A percentile compares a stretch with the other conserved stretches of the same genome.
phyloP scores from a whole-genome alignment of 495 filamentous ascomycete species.

The Cryomyces minteri region DNA sequence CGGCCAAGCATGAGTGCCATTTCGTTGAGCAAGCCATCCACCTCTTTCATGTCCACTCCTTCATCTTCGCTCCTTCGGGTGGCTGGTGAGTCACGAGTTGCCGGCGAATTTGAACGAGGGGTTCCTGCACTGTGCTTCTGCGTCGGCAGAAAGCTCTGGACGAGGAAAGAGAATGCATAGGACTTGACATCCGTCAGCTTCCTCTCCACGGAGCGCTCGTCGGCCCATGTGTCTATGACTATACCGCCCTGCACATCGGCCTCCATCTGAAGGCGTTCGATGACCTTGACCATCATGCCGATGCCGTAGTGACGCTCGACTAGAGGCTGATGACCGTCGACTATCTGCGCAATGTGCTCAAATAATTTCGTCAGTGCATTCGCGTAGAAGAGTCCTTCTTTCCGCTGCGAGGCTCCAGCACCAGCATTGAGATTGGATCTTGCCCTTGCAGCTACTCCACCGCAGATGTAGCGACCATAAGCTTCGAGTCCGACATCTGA shows the following conservation, averaged over 20 bases:
- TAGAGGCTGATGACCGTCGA: slow-evolving; percentile 73
- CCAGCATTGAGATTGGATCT: slow-evolving; percentile 55
- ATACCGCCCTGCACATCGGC: slow-evolving; percentile 97
- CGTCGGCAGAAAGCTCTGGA: slow-evolving; percentile 75
- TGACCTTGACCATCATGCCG: slow-evolving; percentile 88
- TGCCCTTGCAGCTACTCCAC: slow-evolving; percentile 71
- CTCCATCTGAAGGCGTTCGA: slow-evolving; percentile 83
- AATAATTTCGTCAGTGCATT: slow-evolving; percentile 82
- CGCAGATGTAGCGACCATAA: slow-evolving; percentile 88
- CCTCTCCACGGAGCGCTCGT: slow-evolving; percentile 68
- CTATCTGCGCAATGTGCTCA: slow-evolving; percentile 91
- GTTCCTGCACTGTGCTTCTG: slow-evolving; percentile 22
- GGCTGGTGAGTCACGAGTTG: slow-evolving; percentile 31
- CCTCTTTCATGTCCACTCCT: slow-evolving; percentile 84
- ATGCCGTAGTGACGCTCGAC: slow-evolving; percentile 86
- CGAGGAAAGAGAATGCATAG: slow-evolving; percentile 91
- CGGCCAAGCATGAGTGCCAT: slow-evolving; percentile 77
- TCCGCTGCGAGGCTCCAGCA: slow-evolving; percentile 36
- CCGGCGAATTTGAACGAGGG: slow-evolving; percentile 44
- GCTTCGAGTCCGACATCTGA: slow-evolving; percentile 81
- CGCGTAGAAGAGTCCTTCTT: slow-evolving; percentile 76
- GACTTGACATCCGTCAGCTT: slow-evolving; percentile 86
- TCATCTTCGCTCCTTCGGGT: slow-evolving; percentile 56
- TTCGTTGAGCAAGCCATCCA: slow-evolving; percentile 72
- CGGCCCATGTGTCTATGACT: slow-evolving; percentile 84